Percentiles rank a stretch among this genome's conserved stretches.
Conservation (phyloP, 805 yeast genomes). For the Saccharomycodes ludwigii region DNA sequence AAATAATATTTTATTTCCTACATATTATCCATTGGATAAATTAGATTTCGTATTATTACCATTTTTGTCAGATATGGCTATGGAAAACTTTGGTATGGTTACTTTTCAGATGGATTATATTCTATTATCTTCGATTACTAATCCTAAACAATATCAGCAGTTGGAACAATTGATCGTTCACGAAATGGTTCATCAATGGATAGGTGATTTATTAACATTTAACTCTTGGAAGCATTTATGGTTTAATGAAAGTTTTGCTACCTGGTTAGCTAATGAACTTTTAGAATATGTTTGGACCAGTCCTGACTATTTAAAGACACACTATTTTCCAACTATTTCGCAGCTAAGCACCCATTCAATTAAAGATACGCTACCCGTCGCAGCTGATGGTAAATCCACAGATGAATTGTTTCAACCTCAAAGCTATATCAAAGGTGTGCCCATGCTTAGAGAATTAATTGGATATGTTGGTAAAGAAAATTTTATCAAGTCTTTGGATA, state of each 20-base stretch:
- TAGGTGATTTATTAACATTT: constrained; percentile 57
- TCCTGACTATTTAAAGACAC: constrained; percentile 12
- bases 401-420: constrained; percentile 21
- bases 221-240: constrained; percentile 59
- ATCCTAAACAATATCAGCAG: constrained; percentile 18
- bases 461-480: constrained; percentile 13
- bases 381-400: constrained; percentile 7
- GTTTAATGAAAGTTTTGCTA: constrained; percentile 72
- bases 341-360: background rate
- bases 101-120: constrained; percentile 44
- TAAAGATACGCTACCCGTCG: background rate
- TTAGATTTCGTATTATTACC: constrained; percentile 61
- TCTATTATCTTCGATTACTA: constrained; percentile 19
- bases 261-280: constrained; percentile 40
- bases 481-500: constrained; percentile 12
- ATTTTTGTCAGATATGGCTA: constrained; percentile 62
- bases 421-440: constrained; percentile 22
- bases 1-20: constrained; percentile 15
- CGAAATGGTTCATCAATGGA: constrained; percentile 71
- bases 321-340: background rate
- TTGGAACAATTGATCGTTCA: constrained; percentile 52
- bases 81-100: constrained; percentile 69
- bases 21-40: constrained; percentile 46
- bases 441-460: constrained; percentile 18
- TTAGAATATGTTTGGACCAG: constrained; percentile 14